Evolutionary conservation across 2,329 filamentous ascomycete species (phyloP), one percentile per base, ranked within the genome.

Genomic region (Phyllosticta ampelicida): DNA sequence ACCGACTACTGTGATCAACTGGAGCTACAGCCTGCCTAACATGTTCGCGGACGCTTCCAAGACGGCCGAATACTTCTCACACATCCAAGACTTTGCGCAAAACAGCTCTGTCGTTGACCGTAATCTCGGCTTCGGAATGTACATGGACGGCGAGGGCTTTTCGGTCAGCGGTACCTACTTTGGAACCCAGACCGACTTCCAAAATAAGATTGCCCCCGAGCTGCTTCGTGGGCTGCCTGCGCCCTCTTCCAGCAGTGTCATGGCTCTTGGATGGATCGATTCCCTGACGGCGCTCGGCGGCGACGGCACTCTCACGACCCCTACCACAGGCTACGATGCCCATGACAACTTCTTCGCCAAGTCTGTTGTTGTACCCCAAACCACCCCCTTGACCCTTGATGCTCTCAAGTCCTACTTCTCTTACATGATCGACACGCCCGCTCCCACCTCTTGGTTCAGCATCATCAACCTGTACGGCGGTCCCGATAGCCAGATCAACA

Each of bases 241-340:
- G 5, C 62, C 69, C 6, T 58, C 61, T 1, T 57, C 61, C 5
- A 61, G 63, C 29, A 68, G 62, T 0, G 64, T 71, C 20, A 59
- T 63, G 19, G 53, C 54, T 62, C 51, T 65, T 62, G 8, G 62
- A 67, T 68, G 67, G 64, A 71, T 72, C 58, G 64, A 68, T 52
- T 73, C 72, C 56, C 67, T 75, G 74, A 73, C 66, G 68, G 79
- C 62, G 74, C 73, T 68, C 3, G 68, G 67, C 11, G 68, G 66
- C 60, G 61, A 64, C 21, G 61, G 55, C 18, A 62, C 61, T 48
- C 65, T 73, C 62, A 64, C 61, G 21, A 64, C 60, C 16, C 68
- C 70, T 2, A 49, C 66, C 0, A 70, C 65, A 2, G 70, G 69
- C 57, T 73, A 73, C 62, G 65, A 68, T 58, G 61, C 67, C 20